Conservation (phyloP, 73 alveolate genomes). For the Strombidium stylifer region DNA sequence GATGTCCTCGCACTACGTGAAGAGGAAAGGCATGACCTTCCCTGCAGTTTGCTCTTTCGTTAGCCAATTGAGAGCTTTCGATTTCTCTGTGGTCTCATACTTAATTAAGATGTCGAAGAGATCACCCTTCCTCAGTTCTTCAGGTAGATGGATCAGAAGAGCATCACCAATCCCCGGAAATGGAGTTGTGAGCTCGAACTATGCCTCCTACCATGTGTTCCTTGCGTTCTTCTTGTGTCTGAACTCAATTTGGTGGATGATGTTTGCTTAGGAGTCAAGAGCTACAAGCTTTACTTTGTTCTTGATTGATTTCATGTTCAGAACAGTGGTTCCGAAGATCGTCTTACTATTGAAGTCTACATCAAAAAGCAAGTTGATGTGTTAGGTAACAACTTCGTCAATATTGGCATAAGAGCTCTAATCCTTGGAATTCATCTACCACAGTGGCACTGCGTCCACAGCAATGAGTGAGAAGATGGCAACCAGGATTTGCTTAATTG, state of each 20-base stretch:
- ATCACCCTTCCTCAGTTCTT: neutral
- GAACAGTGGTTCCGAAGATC: neutral
- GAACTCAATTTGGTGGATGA: no score
- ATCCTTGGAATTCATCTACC: neutral
- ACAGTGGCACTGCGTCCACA: no score
- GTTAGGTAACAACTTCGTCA: neutral
- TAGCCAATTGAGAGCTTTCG: constrained; percentile 55
- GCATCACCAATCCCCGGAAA: no score
- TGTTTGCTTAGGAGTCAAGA: no score
- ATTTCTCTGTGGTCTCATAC: constrained; percentile 18
- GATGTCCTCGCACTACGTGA: constrained; percentile 86
- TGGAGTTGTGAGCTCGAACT: no score
- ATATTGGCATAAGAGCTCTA: neutral
- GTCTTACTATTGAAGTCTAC: neutral
- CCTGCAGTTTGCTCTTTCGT: constrained; percentile 84
- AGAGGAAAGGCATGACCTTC: constrained; percentile 76
- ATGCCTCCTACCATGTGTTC: no score
- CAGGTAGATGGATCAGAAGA: no score
- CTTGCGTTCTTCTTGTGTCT: no score
- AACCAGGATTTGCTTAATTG: no score
- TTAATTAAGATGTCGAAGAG: neutral
- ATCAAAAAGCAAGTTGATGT: neutral
- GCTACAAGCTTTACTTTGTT: neutral
- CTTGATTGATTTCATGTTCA: neutral
- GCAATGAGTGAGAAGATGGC: no score